A percentile compares a stretch with the other conserved stretches of the same genome.
Conservation (phyloP, 2,329 filamentous ascomycete genomes). For the Beauveria brongniartii region DNA sequence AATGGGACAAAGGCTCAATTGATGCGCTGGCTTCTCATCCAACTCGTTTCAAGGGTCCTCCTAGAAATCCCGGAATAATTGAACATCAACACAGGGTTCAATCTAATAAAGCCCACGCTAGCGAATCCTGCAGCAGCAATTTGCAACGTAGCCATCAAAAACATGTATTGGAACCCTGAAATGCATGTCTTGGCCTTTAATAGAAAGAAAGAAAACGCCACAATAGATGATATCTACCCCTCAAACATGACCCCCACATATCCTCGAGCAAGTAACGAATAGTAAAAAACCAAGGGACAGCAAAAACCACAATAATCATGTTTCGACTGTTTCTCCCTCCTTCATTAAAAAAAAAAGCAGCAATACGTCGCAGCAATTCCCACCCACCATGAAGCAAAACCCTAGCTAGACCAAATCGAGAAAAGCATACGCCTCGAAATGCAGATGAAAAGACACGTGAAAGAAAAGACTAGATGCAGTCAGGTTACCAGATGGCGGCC, state of each 20-base stretch:
- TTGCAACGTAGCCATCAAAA: slow-evolving; percentile 8
- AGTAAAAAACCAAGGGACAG: neutral
- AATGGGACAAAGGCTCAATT: neutral
- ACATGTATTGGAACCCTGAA: neutral
- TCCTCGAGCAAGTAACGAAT: neutral
- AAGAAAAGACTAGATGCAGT: neutral
- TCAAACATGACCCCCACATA: neutral
- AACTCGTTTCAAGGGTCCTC: neutral
- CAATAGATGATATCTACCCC: slow-evolving; percentile 5
- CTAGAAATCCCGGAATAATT: neutral
- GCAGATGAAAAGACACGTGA: neutral
- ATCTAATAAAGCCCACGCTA: neutral
- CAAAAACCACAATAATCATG: neutral
- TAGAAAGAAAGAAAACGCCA: slow-evolving; percentile 5
- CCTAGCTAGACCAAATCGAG: neutral
- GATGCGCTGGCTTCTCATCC: neutral
- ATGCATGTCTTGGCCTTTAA: neutral
- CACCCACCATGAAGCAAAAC: neutral
- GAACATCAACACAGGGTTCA: neutral
- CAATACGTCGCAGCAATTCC: neutral
- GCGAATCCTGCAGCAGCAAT: neutral
- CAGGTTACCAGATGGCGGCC: slow-evolving; percentile 50
- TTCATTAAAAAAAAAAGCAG: slow-evolving; percentile 4
- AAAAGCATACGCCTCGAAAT: neutral
- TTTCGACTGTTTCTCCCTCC: neutral